phyloP scores from a whole-genome alignment of 23 red algal species.

The Gracilariopsis chorda region DNA sequence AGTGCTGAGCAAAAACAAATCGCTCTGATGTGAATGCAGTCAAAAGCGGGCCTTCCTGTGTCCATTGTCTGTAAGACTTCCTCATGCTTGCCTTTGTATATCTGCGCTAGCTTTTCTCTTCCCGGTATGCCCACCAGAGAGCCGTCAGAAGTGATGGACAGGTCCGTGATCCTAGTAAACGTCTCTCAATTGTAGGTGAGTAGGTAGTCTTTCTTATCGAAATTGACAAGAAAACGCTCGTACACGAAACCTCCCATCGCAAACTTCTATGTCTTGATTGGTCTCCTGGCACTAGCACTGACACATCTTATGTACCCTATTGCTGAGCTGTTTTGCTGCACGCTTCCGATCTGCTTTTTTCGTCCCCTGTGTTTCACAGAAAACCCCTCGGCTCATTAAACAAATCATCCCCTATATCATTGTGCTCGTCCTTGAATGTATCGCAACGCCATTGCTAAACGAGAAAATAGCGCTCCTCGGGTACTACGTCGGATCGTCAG shows the following conservation, averaged over 20 bases:
- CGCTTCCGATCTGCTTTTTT: conserved; percentile 7
- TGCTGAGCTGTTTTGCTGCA: conserved; percentile 21
- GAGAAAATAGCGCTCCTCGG: background rate
- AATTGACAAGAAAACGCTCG: background rate
- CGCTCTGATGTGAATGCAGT: too few relatives aligned
- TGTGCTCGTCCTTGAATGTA: background rate
- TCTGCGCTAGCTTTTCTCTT: too few relatives aligned
- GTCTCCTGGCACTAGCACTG: background rate
- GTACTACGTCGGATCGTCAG: background rate
- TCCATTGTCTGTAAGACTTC: too few relatives aligned
- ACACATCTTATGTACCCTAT: conserved; percentile 1
- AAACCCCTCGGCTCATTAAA: conserved; percentile 32
- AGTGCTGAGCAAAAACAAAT: too few relatives aligned
- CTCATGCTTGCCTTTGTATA: too few relatives aligned
- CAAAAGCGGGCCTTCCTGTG: too few relatives aligned
- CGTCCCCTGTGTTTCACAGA: background rate
- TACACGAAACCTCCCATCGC: background rate
- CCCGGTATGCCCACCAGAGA: too few relatives aligned
- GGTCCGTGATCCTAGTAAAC: too few relatives aligned
- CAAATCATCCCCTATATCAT: conserved; percentile 50
- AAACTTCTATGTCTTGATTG: background rate
- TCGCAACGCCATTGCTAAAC: conserved; percentile 3
- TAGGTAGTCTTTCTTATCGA: background rate
- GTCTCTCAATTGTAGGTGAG: too few relatives aligned
- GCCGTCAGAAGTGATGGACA: too few relatives aligned